These are phyloP conservation scores for Clitopilus hobsonii DNA, from an alignment of 768 basidiomycete genomes.

Conservation along the genomic window DNA sequence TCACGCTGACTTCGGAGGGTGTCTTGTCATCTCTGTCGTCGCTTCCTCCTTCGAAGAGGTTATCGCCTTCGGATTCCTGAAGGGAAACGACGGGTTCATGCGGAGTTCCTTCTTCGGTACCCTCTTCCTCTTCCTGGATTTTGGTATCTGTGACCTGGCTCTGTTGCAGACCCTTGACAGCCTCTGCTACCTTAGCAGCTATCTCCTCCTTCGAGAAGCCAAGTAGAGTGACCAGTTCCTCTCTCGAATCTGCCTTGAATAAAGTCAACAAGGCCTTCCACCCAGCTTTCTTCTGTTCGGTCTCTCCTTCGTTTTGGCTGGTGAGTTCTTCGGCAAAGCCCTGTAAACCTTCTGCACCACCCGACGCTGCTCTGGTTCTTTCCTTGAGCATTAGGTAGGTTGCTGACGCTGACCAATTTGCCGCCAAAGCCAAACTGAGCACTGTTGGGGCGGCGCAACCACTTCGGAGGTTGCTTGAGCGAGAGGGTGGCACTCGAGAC, in stretches of 20 bases:
- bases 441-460: constrained; percentile 83
- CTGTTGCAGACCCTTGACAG: constrained; percentile 69
- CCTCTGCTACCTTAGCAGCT: constrained; percentile 71
- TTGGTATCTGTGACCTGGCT: constrained; percentile 27
- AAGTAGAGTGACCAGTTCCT: constrained; percentile 84
- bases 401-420: constrained; percentile 74
- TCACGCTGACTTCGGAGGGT: constrained; percentile 69
- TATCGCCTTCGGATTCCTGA: constrained; percentile 64
- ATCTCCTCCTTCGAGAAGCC: constrained; percentile 92
- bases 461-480: constrained; percentile 93
- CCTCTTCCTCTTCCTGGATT: constrained; percentile 33
- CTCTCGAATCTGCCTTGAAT: constrained; percentile 84
- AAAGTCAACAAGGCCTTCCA: constrained; percentile 90
- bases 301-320: constrained; percentile 18
- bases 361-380: constrained; percentile 77
- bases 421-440: constrained; percentile 92
- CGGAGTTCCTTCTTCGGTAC: constrained; percentile 34
- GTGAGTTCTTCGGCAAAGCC: constrained; percentile 65
- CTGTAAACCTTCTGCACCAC: constrained; percentile 41
- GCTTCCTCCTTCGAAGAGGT: constrained; percentile 27
- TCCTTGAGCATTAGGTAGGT: constrained; percentile 69
- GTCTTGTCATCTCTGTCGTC: constrained; percentile 47
- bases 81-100: constrained; percentile 83
- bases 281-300: constrained; percentile 40
- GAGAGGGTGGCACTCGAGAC: constrained; percentile 60